Evolutionary conservation across 352 stramenopile genomes (phyloP), one percentile per base, ranked within the genome.

Genomic region (Phytophthora citricola): DNA sequence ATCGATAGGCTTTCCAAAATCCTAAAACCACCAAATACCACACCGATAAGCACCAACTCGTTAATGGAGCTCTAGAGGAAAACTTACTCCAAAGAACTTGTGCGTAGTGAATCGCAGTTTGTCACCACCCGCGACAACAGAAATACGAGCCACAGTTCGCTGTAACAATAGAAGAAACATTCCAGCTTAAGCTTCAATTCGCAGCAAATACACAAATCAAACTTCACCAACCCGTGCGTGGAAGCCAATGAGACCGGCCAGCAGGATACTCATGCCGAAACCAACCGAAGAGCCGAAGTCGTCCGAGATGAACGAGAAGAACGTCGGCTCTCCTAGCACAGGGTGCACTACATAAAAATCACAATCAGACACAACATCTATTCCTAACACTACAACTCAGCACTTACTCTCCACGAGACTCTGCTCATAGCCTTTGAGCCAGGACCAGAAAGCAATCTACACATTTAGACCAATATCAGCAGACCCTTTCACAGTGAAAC

Each of bases 381-480:
- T 15, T 2, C 6, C 12, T 45, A 27, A 7, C 15, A 49, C 2
- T 6, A 9, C 20, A 8, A 45, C 2, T 5, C 7, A 50, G 20
- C 12, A 81, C 81, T 46, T 64, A 94, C 85, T 91, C 72, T 94
- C 85, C 9, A 90, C 70, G 1, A 94, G 75, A 73, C 85, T 92
- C 62, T 91, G 80, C 67, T 94, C 84, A 58, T 93, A 93, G n/a
- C 87, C 87, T 60, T 95, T 95, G 51, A 94, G 73, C 87, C 87
- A 95, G 26, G 85, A 94, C 87, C 87, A 95, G 52, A 95, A 95
- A 22, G 87, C 85, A 60, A 95, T 92, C 83, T 95, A 63, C 38
- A 62, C 17, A 57, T 5, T 32, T 36, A 36, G 53, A 41, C 5
- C 20, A 26, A 41, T 27, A 38, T 45, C 17, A 73, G 29, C 20